Evolutionary conservation across 352 stramenopile genomes (phyloP), one percentile per base, ranked within the genome.

Genomic region (Phytophthora meadii): DNA sequence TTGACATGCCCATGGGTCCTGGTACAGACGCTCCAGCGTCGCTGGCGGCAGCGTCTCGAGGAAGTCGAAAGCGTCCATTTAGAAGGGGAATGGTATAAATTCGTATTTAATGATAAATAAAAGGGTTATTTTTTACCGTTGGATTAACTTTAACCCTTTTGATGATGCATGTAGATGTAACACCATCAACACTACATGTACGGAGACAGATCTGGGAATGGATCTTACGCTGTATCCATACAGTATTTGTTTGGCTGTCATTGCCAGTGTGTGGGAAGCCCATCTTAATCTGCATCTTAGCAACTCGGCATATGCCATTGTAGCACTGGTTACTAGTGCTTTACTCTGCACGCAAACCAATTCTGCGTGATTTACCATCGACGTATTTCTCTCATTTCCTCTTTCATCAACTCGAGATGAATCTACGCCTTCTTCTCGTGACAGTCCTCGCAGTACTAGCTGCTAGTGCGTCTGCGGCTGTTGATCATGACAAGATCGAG

Each of bases 1-100:
- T 62, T 95, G 86, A 56, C 90, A 97, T 6, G 88, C 91, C 89
- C 89, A 97, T 46, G 88, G 85, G 62, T 95, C 87, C 59, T 89
- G 73, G 56, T 93, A 95, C 32, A 95, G 77, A 32, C 85, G 79
- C 72, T 93, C 85, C 25, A 95, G 70, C 62, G 84, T 93, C 52
- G 69, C 73, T 45, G 73, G 81, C 51, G 87, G 84, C 58, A 94
- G 78, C 70, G 85, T 90, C 81, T 91, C 84, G 27, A 95, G 77
- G 74, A 92, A 95, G 66, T 93, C 85, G 70, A 95, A 95, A 50
- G 85, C 87, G 72, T 95, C 86, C 87, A 95, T 95, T 44, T 39
- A 10, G 30, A 28, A 14, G 30, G 30, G 7, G 8, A n/a, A 1
- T 36, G 2, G 2, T 5, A 36, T 14, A 36, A 36, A 36, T 36